Base-by-base conservation (phyloP, 495 filamentous ascomycete genomes). In the Podospora anserina region DNA sequence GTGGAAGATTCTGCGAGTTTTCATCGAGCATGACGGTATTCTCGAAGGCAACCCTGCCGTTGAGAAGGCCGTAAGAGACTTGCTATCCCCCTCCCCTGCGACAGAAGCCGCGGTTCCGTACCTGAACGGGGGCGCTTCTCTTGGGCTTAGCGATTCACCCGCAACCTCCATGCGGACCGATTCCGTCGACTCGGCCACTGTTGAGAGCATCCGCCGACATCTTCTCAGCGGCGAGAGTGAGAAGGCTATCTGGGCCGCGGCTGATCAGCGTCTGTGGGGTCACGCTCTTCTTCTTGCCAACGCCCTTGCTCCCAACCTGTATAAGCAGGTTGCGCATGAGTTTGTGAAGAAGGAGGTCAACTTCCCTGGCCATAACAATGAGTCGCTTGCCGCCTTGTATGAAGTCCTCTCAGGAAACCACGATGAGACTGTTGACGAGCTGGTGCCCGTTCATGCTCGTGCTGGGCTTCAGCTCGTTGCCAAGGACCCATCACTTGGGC, bases 321-420 rank as follows among this genome's bases (percentile, higher is more conserved):
- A 93, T 87, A 97, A 92, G 76, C 91, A 96, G 72, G 94, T 98
- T 20, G 88, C 92, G 2, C 92, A 96, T 72, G 93, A 98, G 69
- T 99, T 98, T 74, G 89, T 98, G 16, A 89, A 92, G 71, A 90
- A 92, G 67, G 94, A 99, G 73, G 91, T 99, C 28, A 93, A 93
- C 73, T 89, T 87, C 18, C 80, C 88, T 2, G 88, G 90, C 5
- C 84, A 87, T 39, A 91, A 91, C 66, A 90, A 90, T 27, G 90
- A 97, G 74, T 91, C 94, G 9, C 82, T 98, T 55, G 93, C 96
- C 19, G 91, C 93, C 5, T 80, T 98, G 15, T 99, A 98, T 76
- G 91, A 94, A 71, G 89, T 97, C 5, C 91, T 99, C 68, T 93
- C 93, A 32, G 94, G 95, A 0, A 98, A 97, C 72, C 87, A 89